Evolutionary conservation across 1,284 basidiomycete genomes (phyloP), one percentile per base, ranked within the genome.

Genomic region (Gymnopus androsaceus): DNA sequence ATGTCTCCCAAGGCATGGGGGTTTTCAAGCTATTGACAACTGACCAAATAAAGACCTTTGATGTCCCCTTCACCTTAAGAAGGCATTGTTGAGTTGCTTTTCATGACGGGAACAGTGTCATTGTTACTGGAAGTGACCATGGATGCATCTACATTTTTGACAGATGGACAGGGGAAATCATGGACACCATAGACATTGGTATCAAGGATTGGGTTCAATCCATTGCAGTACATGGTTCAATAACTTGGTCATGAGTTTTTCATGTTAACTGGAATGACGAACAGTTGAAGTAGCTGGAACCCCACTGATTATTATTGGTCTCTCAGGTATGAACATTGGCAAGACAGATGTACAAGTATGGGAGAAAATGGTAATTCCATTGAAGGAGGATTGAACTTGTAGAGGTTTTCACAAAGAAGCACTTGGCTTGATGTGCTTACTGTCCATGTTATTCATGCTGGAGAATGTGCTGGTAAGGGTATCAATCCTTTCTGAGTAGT

Each of bases 81-180:
- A 28, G 49, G 27, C 23, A 17, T 30, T n/a, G 55, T 11, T 46
- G 38, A 21, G 55, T 56, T 4, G 25, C 38, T 17, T 56, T 56
- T 19, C 48, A 51, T 19, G 40, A 51, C 19, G 41, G 40, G 14
- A 44, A n/a, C 12, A 56, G 41, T 15, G 34, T 23, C 8, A 61
- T 67, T 15, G 54, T 66, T 38, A 62, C 57, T 46, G 58, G 64
- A 3, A 67, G 65, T 49, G 64, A 67, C 53, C 64, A 68, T 52
- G 66, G 66, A 4, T 31, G 58, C 3, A 60, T 68, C n/a, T 66
- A 67, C 34, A 46, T 64, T 6, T 67, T 63, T 47, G 61, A 66
- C 40, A 38, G 61, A 30, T 49, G 61, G 15, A 63, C 55, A 28
- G 62, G 64, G 14, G 49, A 59, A 2, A 38, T 61, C 8, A 38